Percentiles rank a stretch among this genome's conserved stretches.
Evolutionary conservation across 208 protist species (phyloP).

Genomic region (Acanthamoeba culbertsoni): DNA sequence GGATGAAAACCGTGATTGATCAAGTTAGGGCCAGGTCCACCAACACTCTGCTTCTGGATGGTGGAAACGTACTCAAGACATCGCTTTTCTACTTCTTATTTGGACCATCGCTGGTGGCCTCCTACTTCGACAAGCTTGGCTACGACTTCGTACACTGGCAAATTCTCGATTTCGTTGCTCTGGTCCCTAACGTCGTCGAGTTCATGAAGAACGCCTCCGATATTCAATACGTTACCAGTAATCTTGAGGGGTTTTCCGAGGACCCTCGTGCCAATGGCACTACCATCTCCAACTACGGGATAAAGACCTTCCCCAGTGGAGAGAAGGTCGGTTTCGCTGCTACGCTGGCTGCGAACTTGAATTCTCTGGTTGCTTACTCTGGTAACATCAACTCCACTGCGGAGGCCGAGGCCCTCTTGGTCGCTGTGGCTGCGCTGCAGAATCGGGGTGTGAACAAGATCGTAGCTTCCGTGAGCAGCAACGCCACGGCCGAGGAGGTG

Average conservation of each 20-base stretch:
- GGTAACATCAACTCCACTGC: not conserved
- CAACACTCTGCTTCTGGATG: not conserved
- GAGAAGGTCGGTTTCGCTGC: constrained; percentile 16
- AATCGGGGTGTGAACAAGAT: constrained; percentile 49
- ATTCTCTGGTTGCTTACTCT: not conserved
- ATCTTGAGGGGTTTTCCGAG: not conserved
- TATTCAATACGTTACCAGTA: not conserved
- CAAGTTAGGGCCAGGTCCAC: not conserved
- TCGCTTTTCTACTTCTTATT: constrained; percentile 45
- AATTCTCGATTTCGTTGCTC: not conserved
- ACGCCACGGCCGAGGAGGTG: not conserved
- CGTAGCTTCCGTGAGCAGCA: constrained; percentile 15
- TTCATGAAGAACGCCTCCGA: not conserved
- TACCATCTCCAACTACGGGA: not conserved
- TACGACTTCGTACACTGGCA: constrained; percentile 21
- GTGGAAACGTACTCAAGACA: not conserved
- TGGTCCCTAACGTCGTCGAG: not conserved
- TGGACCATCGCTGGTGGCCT: not conserved
- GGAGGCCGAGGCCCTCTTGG: not conserved
- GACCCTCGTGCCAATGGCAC: not conserved
- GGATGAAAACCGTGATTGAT: not conserved
- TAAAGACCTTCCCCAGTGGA: not conserved
- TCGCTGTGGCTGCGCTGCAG: not conserved
- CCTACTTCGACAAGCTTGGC: not conserved
- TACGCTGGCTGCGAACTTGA: not conserved